These are phyloP conservation scores for Gastroboletus turbinatus DNA, from an alignment of 1,284 basidiomycete species.

Conservation along the genomic window DNA sequence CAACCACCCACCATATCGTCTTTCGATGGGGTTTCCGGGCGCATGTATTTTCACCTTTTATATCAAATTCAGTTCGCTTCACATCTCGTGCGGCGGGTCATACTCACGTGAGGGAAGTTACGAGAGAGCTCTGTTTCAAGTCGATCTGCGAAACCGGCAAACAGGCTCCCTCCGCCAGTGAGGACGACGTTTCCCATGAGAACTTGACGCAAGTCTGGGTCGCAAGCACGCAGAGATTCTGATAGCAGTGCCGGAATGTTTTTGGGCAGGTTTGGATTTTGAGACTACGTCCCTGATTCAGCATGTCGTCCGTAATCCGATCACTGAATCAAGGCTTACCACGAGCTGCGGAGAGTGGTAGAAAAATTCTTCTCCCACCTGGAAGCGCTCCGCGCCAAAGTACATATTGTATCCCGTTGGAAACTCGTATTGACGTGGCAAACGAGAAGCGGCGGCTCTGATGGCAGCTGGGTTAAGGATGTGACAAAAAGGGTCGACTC, in stretches of 20 bases:
- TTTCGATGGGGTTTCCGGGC: constrained; percentile 84
- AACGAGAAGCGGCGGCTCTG: constrained; percentile 55
- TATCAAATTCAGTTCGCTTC: constrained; percentile 8
- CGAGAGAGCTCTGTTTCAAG: constrained; percentile 78
- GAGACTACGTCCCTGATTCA: constrained; percentile 42
- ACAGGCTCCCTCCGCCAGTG: constrained; percentile 87
- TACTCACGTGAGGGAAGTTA: constrained; percentile 76
- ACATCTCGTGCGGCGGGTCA: background rate
- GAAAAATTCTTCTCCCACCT: constrained; percentile 90
- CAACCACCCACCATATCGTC: constrained; percentile 89
- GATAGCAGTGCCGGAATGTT: constrained; percentile 78
- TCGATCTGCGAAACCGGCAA: constrained; percentile 86
- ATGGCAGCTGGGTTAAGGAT: constrained; percentile 5
- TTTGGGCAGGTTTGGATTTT: constrained; percentile 70
- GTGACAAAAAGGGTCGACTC: background rate
- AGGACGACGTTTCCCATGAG: constrained; percentile 93
- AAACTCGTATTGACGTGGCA: constrained; percentile 85
- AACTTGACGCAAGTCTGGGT: constrained; percentile 88
- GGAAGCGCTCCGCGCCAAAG: constrained; percentile 83
- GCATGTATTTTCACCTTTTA: constrained; percentile 81
- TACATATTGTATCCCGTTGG: constrained; percentile 90
- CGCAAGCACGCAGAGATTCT: constrained; percentile 81
- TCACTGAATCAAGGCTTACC: constrained; percentile 46
- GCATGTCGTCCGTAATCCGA: background rate
- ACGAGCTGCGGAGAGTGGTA: constrained; percentile 74